Evolutionary conservation across 345 rosid genomes (phyloP).

Genomic region (Capsella bursapastoris): DNA sequence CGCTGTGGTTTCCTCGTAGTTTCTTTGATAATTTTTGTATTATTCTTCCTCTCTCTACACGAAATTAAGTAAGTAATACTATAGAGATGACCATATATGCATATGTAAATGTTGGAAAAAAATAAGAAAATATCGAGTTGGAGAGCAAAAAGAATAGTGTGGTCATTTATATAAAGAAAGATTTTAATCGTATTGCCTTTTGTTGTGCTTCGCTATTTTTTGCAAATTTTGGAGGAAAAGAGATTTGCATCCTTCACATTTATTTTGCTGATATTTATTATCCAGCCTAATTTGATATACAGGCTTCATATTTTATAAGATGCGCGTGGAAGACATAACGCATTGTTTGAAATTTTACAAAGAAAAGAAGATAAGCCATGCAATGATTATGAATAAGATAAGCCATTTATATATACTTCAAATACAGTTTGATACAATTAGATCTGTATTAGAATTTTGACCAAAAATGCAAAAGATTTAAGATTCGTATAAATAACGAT

Average conservation of each 20-base stretch:
- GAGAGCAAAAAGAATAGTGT: constrained; percentile 24
- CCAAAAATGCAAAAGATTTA: constrained; percentile 11
- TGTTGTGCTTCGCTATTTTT: constrained; percentile 31
- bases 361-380: neutral
- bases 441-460: neutral
- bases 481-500: constrained; percentile 39
- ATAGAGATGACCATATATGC: constrained; percentile 16
- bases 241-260: neutral
- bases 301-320: constrained; percentile 2
- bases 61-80: neutral
- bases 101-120: constrained; percentile 13
- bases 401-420: neutral
- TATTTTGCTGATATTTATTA: constrained; percentile 8
- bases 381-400: constrained; percentile 22
- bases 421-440: neutral
- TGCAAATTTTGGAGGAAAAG: neutral
- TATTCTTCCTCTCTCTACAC: constrained; percentile 14
- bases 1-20: constrained; percentile 38
- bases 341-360: constrained; percentile 4
- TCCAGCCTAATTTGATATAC: neutral
- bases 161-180: constrained; percentile 11
- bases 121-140: neutral
- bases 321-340: neutral
- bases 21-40: constrained; percentile 33
- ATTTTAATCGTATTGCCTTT: constrained; percentile 20